phyloP scores from a whole-genome alignment of 768 basidiomycete genomes.

The Termitomyces eurrhizus region DNA sequence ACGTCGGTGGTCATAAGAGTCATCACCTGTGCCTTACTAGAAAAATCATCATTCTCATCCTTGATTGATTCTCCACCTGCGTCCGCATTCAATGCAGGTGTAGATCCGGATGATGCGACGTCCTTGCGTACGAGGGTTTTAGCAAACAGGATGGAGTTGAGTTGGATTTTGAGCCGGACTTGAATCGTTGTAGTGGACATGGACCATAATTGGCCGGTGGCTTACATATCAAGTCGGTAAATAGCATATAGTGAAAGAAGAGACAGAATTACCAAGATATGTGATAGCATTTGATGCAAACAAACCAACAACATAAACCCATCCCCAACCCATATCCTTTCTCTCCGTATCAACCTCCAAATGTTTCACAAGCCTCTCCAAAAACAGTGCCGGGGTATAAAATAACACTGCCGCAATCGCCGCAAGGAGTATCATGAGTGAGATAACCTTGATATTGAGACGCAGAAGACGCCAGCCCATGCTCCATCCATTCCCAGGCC shows the following conservation, averaged over 20 bases:
- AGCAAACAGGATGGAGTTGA: constrained; percentile 81
- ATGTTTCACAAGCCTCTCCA: constrained; percentile 57
- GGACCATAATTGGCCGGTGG: constrained; percentile 69
- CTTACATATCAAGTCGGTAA: constrained; percentile 24
- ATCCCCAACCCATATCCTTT: constrained; percentile 63
- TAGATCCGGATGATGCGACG: constrained; percentile 58
- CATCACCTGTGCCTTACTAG: constrained; percentile 81
- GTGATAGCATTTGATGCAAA: constrained; percentile 29
- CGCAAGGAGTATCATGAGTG: constrained; percentile 46
- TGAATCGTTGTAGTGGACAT: constrained; percentile 66
- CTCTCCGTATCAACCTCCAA: constrained; percentile 60
- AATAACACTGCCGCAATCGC: constrained; percentile 56
- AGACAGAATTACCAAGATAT: constrained; percentile 26
- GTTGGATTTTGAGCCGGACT: constrained; percentile 65
- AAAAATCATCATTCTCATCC: constrained; percentile 53
- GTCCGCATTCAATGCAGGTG: constrained; percentile 20
- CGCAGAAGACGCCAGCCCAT: constrained; percentile 59
- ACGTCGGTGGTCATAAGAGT: constrained; percentile 95
- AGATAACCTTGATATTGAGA: constrained; percentile 45
- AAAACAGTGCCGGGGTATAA: constrained; percentile 60
- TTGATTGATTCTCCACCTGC: constrained; percentile 1
- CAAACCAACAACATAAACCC: constrained; percentile 50
- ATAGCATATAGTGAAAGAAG: background rate
- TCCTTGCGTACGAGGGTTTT: constrained; percentile 89
- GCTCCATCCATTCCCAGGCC: constrained; percentile 59